These are phyloP conservation scores for Lagenidium sp. DNA, from an alignment of 352 stramenopile genomes.

Conservation along the genomic window DNA sequence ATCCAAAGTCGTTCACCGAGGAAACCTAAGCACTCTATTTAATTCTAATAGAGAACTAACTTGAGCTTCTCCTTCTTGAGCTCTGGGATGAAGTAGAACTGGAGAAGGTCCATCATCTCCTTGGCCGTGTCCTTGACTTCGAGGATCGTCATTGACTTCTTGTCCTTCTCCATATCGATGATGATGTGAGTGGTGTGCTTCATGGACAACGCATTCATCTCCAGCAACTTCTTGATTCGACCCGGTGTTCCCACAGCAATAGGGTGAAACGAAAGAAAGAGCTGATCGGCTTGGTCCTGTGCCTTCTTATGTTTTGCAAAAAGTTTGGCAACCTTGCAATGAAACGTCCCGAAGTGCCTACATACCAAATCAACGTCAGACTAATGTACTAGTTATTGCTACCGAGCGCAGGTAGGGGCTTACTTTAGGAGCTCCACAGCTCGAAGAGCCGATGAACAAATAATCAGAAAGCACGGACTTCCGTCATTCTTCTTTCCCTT, in stretches of 20 bases:
- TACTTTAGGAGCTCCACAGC: constrained; percentile 92
- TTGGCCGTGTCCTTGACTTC: constrained; percentile 79
- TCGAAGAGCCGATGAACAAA: constrained; percentile 88
- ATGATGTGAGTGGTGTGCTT: constrained; percentile 74
- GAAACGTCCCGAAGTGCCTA: constrained; percentile 70
- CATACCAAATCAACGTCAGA: too few relatives aligned
- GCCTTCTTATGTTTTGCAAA: constrained; percentile 93
- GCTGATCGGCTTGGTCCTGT: constrained; percentile 81
- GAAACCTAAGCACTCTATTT: too few relatives aligned
- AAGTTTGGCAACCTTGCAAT: constrained; percentile 92
- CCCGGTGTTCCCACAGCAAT: constrained; percentile 75
- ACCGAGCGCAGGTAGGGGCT: constrained; percentile 25
- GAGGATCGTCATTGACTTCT: constrained; percentile 76
- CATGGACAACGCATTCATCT: constrained; percentile 66
- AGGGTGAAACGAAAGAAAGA: constrained; percentile 58
- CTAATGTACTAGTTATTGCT: constrained; percentile 25
- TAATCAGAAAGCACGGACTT: constrained; percentile 87
- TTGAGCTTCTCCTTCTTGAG: constrained; percentile 63
- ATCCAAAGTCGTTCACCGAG: too few relatives aligned
- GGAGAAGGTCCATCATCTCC: constrained; percentile 71
- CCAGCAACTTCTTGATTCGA: constrained; percentile 71
- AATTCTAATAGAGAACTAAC: constrained; percentile 63
- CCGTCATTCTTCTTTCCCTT: constrained; percentile 80
- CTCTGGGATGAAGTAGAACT: constrained; percentile 61
- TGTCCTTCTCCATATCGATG: constrained; percentile 84